Percentiles rank a stretch among this genome's conserved stretches.
Evolutionary conservation across 345 rosid species (phyloP).

Genomic region (Salix viminalis): DNA sequence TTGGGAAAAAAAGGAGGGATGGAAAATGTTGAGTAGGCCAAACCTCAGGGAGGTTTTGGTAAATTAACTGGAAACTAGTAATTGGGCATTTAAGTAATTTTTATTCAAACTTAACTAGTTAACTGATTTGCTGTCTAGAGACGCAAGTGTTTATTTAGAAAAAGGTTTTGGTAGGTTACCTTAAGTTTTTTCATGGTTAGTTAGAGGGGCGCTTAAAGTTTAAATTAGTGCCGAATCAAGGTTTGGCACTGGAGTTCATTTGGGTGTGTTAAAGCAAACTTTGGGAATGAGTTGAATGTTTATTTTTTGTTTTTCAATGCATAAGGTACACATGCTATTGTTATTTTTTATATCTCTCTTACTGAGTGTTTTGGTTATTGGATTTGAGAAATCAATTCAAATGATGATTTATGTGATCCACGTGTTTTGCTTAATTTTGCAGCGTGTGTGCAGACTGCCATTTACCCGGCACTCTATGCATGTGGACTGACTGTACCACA

Average conservation of each 20-base stretch:
- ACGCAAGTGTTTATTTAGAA: too few relatives aligned
- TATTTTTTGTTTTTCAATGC: background rate
- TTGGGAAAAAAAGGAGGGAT: background rate
- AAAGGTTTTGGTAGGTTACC: background rate
- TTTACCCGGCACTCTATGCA: slow-evolving; percentile 93
- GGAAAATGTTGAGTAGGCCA: background rate
- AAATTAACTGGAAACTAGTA: background rate
- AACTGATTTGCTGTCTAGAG: too few relatives aligned
- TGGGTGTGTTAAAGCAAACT: background rate
- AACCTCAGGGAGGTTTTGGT: background rate
- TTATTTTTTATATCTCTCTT: background rate
- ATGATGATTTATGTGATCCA: background rate
- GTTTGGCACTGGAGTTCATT: background rate
- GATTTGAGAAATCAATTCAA: background rate
- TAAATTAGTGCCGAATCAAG: background rate
- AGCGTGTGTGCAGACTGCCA: slow-evolving; percentile 98
- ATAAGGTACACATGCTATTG: background rate
- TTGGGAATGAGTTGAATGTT: background rate
- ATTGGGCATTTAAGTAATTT: background rate
- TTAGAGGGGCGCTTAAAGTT: background rate
- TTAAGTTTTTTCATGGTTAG: background rate
- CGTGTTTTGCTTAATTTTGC: slow-evolving; percentile 25
- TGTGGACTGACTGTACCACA: slow-evolving; percentile 99
- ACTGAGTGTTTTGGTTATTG: background rate
- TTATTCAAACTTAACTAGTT: background rate